Evolutionary conservation across 345 rosid genomes (phyloP), one percentile per base, ranked within the genome.

Genomic region (Angophora floribunda): DNA sequence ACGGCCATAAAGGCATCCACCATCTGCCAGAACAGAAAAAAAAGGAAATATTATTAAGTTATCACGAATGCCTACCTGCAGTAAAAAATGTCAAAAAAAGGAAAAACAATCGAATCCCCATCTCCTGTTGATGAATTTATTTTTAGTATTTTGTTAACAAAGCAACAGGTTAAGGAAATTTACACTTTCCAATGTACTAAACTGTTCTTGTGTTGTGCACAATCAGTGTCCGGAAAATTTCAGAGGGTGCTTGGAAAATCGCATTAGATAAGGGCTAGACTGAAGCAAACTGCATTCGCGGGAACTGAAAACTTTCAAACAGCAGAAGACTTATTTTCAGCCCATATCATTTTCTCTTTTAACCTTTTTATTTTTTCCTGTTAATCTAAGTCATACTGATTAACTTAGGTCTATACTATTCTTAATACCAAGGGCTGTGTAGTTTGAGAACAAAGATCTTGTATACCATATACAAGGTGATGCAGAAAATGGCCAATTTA

Each of bases 1-100:
- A 92, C 97, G 3, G 96, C 94, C 99, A 98, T 96, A 91, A 97
- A 96, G 49, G 99, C 98, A 91, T 95, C 97, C 89, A 97, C 98
- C 98, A 97, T 95, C 99, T 98, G 94, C 89, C 63, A 78, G 12
- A 85, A 67, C 30, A 65, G 41, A 30, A 41, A 53, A 41, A 41
- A 86, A 52, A 52, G 30, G 70, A 7, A 30, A 28, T 30, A 59
- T 63, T 30, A 90, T 47, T 51, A 75, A 19, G 26, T 75, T 21
- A 59, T 47, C 15, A 1, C 24, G 51, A 45, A 86, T 45, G 36
- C 28, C 51, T 16, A 28, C 19, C 28, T 57, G 41, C 8, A 59
- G 52, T 16, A 45, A 86, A 86, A 57, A 47, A n/a, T 16, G 51
- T 10, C 51, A 7, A 85, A 28, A 52, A 85, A 85, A 30, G 14